Base-by-base conservation (phyloP, 1,284 basidiomycete species). In the Coniophora puteana region DNA sequence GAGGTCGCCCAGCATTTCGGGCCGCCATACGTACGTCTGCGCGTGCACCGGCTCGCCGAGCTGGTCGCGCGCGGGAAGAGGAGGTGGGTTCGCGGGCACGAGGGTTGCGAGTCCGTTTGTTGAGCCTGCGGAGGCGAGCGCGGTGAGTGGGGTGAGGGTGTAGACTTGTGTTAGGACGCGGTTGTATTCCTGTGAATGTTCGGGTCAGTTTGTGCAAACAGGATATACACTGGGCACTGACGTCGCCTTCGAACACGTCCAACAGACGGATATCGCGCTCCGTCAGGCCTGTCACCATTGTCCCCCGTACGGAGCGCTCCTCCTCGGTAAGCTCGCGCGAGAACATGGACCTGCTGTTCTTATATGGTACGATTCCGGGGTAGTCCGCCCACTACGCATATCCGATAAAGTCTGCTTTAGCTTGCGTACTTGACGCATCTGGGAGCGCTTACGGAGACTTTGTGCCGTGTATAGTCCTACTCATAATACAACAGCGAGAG, bases 181-280 rank as follows among this genome's bases (percentile, higher is more conserved):
- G 0, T 55, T 63, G 55, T 93, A 93, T 69, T 92, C 83, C 89
- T 93, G 46, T 10, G 35, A 28, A n/a, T n/a, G 25, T 4, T 14
- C 23, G 36, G 13, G 4, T 34, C 35, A n/a, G 34, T 10, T 20
- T 51, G 22, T 43, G 37, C 23, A 11, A 10, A 30, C 11, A 16
- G 12, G 16, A 18, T 24, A 11, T 33, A 16, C 26, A 31, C n/a
- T 10, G 25, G 10, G 35, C 16, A 72, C 83, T 59, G 54, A 91
- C 91, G 40, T 75, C 57, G 13, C 87, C 89, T 62, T 94, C 92
- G 47, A 93, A 94, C 5, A 72, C 49, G 58, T 93, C 89, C 4
- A 89, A 62, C 4, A 74, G 62, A 3, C 52, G 52, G 1, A 92
- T 65, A 51, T 93, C 89, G 13, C 54, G 34, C 8, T 62, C 54